Evolutionary conservation across 2,329 filamentous ascomycete species (phyloP).

Genomic region (Sporothrix sp.): DNA sequence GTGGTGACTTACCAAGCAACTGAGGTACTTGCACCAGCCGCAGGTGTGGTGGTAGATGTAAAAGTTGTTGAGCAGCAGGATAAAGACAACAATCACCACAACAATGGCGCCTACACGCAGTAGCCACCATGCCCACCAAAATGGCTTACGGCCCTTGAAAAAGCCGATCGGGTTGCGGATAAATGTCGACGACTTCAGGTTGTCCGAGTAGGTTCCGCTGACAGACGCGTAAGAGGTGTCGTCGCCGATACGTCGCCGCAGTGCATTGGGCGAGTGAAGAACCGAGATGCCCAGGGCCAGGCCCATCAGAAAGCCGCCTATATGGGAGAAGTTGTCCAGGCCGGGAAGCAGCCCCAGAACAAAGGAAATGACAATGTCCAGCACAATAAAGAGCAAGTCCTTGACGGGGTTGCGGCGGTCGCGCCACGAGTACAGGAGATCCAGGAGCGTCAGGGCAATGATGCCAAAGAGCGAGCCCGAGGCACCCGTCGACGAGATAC

Average conservation of each 20-base stretch:
- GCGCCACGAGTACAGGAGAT: slow-evolving; percentile 87
- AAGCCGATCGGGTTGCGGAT: slow-evolving; percentile 60
- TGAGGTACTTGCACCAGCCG: slow-evolving; percentile 89
- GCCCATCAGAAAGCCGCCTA: slow-evolving; percentile 91
- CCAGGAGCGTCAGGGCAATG: slow-evolving; percentile 76
- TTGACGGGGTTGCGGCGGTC: slow-evolving; percentile 66
- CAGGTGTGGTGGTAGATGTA: slow-evolving; percentile 71
- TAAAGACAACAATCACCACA: slow-evolving; percentile 73
- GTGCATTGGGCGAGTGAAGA: slow-evolving; percentile 73
- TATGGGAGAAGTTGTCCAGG: slow-evolving; percentile 94
- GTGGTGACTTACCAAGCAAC: slow-evolving; percentile 80
- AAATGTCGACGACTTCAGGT: slow-evolving; percentile 41
- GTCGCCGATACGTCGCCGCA: slow-evolving; percentile 64
- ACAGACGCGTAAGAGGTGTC: slow-evolving; percentile 65
- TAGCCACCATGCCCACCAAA: slow-evolving; percentile 98
- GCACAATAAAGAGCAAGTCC: slow-evolving; percentile 76
- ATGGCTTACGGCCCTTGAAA: slow-evolving; percentile 82
- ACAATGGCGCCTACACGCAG: slow-evolving; percentile 70
- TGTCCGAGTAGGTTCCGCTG: slow-evolving; percentile 35
- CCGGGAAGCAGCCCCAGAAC: slow-evolving; percentile 85
- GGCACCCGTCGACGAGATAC: slow-evolving; percentile 75
- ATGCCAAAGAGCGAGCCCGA: slow-evolving; percentile 89
- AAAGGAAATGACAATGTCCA: slow-evolving; percentile 84
- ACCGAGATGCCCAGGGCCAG: slow-evolving; percentile 78
- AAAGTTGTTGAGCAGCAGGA: slow-evolving; percentile 82